Conservation (phyloP, 306 rosid species). For the Elaeagnus macrophylla region DNA sequence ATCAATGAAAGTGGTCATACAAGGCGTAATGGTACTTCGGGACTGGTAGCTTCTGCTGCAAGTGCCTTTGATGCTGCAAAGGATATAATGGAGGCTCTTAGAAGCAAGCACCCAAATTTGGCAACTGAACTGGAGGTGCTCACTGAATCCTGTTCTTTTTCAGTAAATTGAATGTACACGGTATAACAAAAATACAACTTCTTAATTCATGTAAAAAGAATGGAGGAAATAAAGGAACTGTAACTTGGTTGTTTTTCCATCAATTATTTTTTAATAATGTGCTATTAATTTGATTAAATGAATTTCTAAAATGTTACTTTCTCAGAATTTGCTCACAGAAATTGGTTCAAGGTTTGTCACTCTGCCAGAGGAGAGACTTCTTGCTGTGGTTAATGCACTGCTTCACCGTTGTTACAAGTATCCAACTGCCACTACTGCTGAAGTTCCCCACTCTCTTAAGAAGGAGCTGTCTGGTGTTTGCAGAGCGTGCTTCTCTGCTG, state of each 20-base stretch:
- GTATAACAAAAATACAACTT: not conserved
- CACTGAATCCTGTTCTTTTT: slow-evolving; percentile 1
- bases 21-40: slow-evolving; percentile 82
- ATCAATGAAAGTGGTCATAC: slow-evolving; percentile 72
- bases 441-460: slow-evolving; percentile 98
- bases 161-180: not conserved
- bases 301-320: slow-evolving; percentile 11
- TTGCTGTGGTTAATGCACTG: slow-evolving; percentile 94
- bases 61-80: slow-evolving; percentile 99
- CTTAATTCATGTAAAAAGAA: not conserved
- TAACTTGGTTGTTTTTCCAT: not conserved
- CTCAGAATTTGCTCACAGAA: slow-evolving; percentile 80
- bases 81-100: slow-evolving; percentile 98
- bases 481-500: slow-evolving; percentile 96
- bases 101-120: slow-evolving; percentile 96
- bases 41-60: slow-evolving; percentile 88
- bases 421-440: slow-evolving; percentile 98
- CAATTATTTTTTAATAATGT: no score
- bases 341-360: slow-evolving; percentile 98
- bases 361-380: slow-evolving; percentile 97
- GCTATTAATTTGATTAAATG: not conserved
- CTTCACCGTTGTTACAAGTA: slow-evolving; percentile 99
- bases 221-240: not conserved
- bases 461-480: slow-evolving; percentile 99
- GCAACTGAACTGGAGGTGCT: slow-evolving; percentile 96